These are phyloP conservation scores for Moringa oleifera DNA, from an alignment of 345 rosid genomes.

Conservation along the genomic window DNA sequence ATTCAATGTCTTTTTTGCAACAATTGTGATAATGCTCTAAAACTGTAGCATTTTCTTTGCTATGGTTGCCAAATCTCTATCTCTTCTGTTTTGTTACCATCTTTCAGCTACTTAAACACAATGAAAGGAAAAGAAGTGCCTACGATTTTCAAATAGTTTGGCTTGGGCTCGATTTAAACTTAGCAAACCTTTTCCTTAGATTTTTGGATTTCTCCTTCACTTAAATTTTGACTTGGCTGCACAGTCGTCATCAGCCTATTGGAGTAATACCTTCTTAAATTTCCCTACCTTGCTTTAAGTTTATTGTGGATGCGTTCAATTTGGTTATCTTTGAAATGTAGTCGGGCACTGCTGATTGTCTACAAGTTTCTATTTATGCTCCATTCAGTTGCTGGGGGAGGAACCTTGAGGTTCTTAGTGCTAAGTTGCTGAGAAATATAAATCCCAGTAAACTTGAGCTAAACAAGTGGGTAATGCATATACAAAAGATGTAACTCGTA, in stretches of 20 bases:
- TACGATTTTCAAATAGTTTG: not conserved
- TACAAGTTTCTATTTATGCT: not conserved
- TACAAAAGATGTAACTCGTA: not conserved
- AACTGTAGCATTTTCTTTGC: not conserved
- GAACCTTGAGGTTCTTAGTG: not conserved
- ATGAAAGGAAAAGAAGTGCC: not conserved
- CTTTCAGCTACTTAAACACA: not conserved
- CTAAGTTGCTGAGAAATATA: not conserved
- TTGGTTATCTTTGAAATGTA: no score
- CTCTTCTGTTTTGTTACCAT: no score
- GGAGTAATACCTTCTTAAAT: no score
- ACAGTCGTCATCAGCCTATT: no score
- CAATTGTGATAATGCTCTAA: no score
- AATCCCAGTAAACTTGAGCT: not conserved
- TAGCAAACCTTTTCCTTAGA: no score
- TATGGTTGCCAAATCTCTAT: not conserved
- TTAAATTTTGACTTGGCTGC: no score
- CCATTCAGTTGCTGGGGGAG: not conserved
- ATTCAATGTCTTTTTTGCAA: no score
- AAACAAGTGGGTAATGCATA: not conserved
- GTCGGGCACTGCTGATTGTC: no score
- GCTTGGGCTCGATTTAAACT: not conserved
- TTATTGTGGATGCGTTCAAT: not conserved
- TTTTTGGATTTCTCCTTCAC: no score
- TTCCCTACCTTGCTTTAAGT: not conserved